Conservation (phyloP, 2,329 filamentous ascomycete genomes). For the Dryadomyces sulphureus region DNA sequence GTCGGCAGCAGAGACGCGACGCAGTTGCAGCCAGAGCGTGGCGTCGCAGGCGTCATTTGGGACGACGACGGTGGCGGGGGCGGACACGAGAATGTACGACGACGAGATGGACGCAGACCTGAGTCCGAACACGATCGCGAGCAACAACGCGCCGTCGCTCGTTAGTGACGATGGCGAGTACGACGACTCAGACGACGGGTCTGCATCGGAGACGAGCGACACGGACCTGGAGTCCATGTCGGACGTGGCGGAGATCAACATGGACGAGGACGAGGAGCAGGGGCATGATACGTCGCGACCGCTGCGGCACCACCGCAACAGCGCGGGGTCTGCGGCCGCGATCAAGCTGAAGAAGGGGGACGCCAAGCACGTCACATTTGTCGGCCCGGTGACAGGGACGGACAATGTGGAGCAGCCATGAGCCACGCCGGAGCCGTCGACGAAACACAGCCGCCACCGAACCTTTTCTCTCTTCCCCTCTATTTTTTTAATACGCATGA, state of each 20-base stretch:
- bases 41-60: constrained; percentile 24
- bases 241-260: constrained; percentile 46
- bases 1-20: constrained; percentile 18
- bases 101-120: constrained; percentile 43
- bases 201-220: constrained; percentile 43
- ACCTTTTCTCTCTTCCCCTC: background rate
- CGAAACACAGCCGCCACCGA: too few species aligned
- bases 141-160: constrained; percentile 64
- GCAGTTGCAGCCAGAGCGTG: constrained; percentile 43
- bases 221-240: constrained; percentile 44
- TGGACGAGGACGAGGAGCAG: constrained; percentile 37
- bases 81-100: constrained; percentile 22
- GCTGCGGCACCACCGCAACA: constrained; percentile 28
- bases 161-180: constrained; percentile 72
- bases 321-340: constrained; percentile 18
- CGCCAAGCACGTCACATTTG: constrained; percentile 39
- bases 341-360: constrained; percentile 40
- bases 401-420: constrained; percentile 17
- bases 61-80: constrained; percentile 19
- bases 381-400: constrained; percentile 32
- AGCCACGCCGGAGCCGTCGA: too few species aligned
- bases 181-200: constrained; percentile 54
- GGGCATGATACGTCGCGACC: constrained; percentile 18
- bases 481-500: constrained; percentile 6
- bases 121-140: constrained; percentile 54